Evolutionary conservation across 2,329 filamentous ascomycete genomes (phyloP), one percentile per base, ranked within the genome.

Genomic region (Ophiostoma pallidulum): DNA sequence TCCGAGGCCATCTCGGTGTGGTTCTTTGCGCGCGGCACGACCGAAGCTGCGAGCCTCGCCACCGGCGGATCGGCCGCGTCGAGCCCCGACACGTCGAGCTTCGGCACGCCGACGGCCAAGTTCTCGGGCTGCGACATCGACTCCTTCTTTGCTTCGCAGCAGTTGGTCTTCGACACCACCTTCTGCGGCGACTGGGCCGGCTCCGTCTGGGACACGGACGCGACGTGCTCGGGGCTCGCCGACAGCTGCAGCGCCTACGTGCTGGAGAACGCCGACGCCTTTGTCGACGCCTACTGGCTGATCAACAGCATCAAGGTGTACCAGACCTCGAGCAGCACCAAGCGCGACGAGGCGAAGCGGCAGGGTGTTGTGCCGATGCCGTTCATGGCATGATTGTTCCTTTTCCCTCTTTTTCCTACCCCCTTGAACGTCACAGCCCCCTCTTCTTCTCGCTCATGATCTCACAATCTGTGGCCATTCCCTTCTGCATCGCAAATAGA

Each of bases 131-230:
- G 91, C 65, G 68, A 90, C 56, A 84, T 94, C 54, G 70, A 80
- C 51, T 54, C 65, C 2, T 74, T 82, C 63, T 94, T 96, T 68
- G 68, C 69, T 51, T 65, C 83, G 51, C 76, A 94, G 68, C 77
- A 82, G 57, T 80, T 96, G 53, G 77, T 91, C 53, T 82, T 92
- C 64, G 80, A 91, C 66, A 92, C 82, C 1, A 85, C 84, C 6
- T 87, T 94, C 63, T 96, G 90, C 64, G 90, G 90, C 18, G 78
- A 84, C 59, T 95, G 89, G 89, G 89, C 89, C 8, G 86, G 86
- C 20, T 62, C 68, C 36, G 78, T 81, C 29, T 94, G 84, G 82
- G 58, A 59, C 41, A 59, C 62, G 28, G 72, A 80, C 51, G 52
- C 64, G 4, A 72, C 74, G 37, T 90, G 85, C 63, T 66, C 72